Conservation (phyloP, 441 rosid genomes). For the Euphorbia schlechtendalii region DNA sequence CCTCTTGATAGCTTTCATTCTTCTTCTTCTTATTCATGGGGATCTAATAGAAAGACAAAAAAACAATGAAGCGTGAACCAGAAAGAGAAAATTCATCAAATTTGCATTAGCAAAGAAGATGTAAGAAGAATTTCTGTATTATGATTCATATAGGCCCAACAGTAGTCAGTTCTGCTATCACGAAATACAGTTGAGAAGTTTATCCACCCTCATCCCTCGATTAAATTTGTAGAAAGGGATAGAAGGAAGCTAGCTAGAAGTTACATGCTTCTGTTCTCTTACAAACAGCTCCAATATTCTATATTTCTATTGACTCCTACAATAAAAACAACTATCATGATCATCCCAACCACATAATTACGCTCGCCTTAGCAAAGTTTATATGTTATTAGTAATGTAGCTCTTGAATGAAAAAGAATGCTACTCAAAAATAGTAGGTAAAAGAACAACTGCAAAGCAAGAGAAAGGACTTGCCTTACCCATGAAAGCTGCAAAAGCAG, state of each 20-base stretch:
- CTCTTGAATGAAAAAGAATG: not conserved
- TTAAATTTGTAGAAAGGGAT: not conserved
- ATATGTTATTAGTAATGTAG: not conserved
- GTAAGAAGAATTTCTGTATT: not conserved
- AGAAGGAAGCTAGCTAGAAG: not conserved
- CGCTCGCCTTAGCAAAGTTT: not conserved
- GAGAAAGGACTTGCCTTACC: constrained; percentile 86
- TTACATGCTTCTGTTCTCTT: not conserved
- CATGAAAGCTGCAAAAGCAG: constrained; percentile 98
- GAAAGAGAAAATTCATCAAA: not conserved
- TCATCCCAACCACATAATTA: not conserved
- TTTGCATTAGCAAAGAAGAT: constrained; percentile 8
- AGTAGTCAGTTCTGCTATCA: not conserved
- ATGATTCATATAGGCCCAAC: not conserved
- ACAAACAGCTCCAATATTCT: not conserved
- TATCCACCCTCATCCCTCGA: not conserved
- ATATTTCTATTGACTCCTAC: not conserved
- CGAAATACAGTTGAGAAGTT: not conserved
- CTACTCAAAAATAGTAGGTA: not conserved
- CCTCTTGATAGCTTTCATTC: constrained; percentile 82
- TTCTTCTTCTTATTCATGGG: constrained; percentile 80
- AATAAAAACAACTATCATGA: not conserved
- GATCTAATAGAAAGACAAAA: constrained; percentile 39
- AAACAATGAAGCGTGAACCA: not conserved
- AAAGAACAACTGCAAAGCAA: constrained; percentile 6